These are phyloP conservation scores for Heliocybe sulcata DNA, from an alignment of 1,284 basidiomycete species.

Conservation along the genomic window DNA sequence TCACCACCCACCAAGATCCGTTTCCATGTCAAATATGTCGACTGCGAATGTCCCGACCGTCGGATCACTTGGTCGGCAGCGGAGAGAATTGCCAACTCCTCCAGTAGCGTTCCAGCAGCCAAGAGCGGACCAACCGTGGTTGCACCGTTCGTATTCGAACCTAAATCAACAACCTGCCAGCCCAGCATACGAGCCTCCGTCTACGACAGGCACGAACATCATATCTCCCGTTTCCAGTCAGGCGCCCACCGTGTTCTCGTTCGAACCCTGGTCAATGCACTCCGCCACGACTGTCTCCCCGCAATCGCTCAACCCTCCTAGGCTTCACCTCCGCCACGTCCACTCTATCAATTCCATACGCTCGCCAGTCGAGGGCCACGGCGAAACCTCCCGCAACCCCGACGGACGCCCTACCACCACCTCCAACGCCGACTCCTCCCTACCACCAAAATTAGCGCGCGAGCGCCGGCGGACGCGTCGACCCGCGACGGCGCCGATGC, in stretches of 20 bases:
- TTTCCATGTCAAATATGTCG: conserved; percentile 15
- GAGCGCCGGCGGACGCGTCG: background rate
- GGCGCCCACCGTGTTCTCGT: background rate
- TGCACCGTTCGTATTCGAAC: conserved; percentile 22
- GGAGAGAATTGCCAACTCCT: conserved; percentile 19
- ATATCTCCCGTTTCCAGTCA: background rate
- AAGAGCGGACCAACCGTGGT: conserved; percentile 19
- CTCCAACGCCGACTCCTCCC: background rate
- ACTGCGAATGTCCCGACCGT: conserved; percentile 13
- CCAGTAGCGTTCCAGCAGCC: conserved; percentile 24
- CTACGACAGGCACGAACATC: background rate
- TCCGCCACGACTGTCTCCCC: background rate
- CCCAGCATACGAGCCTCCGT: background rate
- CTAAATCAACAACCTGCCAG: background rate
- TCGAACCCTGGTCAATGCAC: background rate
- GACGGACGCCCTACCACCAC: background rate
- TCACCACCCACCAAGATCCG: background rate
- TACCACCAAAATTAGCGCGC: background rate
- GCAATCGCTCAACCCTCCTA: background rate
- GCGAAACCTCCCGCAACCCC: background rate
- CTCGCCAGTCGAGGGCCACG: background rate
- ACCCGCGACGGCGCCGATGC: background rate
- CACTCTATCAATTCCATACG: background rate
- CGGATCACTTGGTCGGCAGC: conserved; percentile 10
- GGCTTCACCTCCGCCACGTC: background rate